These are phyloP conservation scores for Akanthomyces lecanii DNA, from an alignment of 2,329 filamentous ascomycete genomes.

Conservation along the genomic window DNA sequence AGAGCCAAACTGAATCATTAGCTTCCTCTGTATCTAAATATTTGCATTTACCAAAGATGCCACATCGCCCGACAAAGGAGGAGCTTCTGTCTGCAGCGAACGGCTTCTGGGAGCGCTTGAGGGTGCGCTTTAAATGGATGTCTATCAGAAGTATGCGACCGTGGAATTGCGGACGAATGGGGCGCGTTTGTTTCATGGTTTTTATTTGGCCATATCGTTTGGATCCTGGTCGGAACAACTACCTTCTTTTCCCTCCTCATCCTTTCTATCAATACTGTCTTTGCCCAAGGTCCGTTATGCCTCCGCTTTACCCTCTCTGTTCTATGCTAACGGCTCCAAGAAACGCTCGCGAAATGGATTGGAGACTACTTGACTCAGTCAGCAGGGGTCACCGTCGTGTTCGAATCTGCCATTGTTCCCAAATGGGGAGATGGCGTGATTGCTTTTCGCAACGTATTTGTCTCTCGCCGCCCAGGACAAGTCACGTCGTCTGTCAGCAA, in stretches of 20 bases:
- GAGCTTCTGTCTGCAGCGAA: conserved; percentile 88
- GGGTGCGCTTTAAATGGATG: conserved; percentile 95
- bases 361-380: conserved; percentile 94
- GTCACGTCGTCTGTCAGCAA: conserved; percentile 80
- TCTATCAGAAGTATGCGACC: conserved; percentile 90
- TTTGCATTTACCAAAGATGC: conserved; percentile 60
- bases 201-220: conserved; percentile 85
- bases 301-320: background rate
- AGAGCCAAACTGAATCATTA: conserved; percentile 38
- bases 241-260: conserved; percentile 94
- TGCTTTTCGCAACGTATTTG: conserved; percentile 92
- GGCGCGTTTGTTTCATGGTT: conserved; percentile 94
- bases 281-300: conserved; percentile 72
- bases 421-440: conserved; percentile 95
- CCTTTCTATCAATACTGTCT: conserved; percentile 88
- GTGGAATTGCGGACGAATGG: conserved; percentile 93
- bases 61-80: conserved; percentile 89
- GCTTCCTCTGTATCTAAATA: conserved; percentile 55
- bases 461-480: conserved; percentile 85
- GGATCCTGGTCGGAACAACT: conserved; percentile 94
- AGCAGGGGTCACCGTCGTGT: conserved; percentile 88
- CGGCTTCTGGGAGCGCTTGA: conserved; percentile 85
- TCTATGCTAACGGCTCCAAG: conserved; percentile 39
- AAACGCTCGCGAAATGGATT: conserved; percentile 88
- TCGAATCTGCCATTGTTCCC: conserved; percentile 95